phyloP scores from a whole-genome alignment of 176 grass and related monocot species.

The Tillandsia fasciculata region DNA sequence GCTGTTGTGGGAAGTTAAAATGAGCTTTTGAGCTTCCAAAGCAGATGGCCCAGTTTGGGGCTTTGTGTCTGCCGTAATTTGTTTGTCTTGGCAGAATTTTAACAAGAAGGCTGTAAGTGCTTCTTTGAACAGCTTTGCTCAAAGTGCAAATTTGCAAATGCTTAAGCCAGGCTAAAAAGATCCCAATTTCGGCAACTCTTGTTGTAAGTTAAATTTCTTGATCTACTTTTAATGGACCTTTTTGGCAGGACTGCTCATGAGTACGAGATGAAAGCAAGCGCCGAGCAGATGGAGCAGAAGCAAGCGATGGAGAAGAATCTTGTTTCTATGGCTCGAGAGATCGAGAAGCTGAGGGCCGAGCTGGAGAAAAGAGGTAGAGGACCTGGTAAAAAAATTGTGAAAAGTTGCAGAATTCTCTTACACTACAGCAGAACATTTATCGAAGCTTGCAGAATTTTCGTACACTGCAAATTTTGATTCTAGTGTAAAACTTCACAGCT shows the following conservation, averaged over 20 bases:
- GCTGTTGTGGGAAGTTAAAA: too few relatives aligned
- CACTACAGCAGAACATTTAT: constrained; percentile 7
- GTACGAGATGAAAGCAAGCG: constrained; percentile 33
- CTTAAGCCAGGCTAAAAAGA: too few relatives aligned
- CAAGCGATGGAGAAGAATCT: constrained; percentile 39
- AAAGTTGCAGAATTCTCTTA: not conserved
- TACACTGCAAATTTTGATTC: not conserved
- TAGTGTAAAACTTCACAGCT: not conserved
- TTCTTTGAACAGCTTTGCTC: too few relatives aligned
- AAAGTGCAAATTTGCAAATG: too few relatives aligned
- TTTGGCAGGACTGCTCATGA: constrained; percentile 15
- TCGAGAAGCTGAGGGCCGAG: constrained; percentile 30
- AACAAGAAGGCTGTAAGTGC: too few relatives aligned
- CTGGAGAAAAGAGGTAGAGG: constrained; percentile 27
- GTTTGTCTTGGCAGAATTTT: too few relatives aligned
- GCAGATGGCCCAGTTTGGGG: too few relatives aligned
- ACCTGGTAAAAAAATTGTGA: constrained; percentile 15
- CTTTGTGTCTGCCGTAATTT: too few relatives aligned
- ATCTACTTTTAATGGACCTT: not conserved
- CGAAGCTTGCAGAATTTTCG: not conserved
- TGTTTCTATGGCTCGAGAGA: constrained; percentile 31
- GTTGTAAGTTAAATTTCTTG: not conserved
- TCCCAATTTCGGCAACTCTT: too few relatives aligned
- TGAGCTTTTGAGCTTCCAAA: too few relatives aligned
- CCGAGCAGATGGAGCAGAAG: constrained; percentile 28